Evolutionary conservation across 2,329 filamentous ascomycete genomes (phyloP), one percentile per base, ranked within the genome.

Genomic region (Pseudogymnoascus sp.): DNA sequence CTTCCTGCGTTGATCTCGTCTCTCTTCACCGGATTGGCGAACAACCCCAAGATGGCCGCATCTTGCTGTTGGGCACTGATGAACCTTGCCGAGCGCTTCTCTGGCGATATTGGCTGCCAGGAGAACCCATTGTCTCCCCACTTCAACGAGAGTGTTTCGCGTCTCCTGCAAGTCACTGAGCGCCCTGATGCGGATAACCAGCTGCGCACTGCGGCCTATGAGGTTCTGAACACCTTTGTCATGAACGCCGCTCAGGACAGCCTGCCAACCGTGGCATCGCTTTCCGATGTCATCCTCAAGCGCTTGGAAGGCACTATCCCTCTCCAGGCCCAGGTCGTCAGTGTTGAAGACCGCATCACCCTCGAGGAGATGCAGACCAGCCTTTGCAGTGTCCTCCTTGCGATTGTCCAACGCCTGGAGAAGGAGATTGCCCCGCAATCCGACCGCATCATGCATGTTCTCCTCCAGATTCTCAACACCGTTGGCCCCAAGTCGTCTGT

Each of bases 11-110:
- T 99, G 67, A 93, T 99, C 72, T 85, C 86, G 64, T 90, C 93
- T 42, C 84, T 99, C 8, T 99, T 99, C 80, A 86, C 87, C 69
- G 95, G 93, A 61, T 83, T 99, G 65, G 86, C 91, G 65, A 93
- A 90, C 78, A 95, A 89, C 75, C 89, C 92, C 65, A 97, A 96
- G 84, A 99, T 99, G 87, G 95, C 93, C 34, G 87, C 91, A 63
- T 99, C 95, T 31, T 97, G 95, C 86, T 99, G 95, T 80, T 97
- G 96, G 95, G 93, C 95, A 34, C 80, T 99, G 69, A 97, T 99
- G 91, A 99, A 97, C 78, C 80, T 99, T 73, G 93, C 95, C 10
- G 95, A 99, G 74, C 89, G 93, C 66, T 99, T 97, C 74, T 90
- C 92, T 31, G 91, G 92, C 64, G 93, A 97, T 63, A 83, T 87